Evolutionary conservation across 2,329 filamentous ascomycete species (phyloP).

Genomic region (Lasiodiplodia sp.): DNA sequence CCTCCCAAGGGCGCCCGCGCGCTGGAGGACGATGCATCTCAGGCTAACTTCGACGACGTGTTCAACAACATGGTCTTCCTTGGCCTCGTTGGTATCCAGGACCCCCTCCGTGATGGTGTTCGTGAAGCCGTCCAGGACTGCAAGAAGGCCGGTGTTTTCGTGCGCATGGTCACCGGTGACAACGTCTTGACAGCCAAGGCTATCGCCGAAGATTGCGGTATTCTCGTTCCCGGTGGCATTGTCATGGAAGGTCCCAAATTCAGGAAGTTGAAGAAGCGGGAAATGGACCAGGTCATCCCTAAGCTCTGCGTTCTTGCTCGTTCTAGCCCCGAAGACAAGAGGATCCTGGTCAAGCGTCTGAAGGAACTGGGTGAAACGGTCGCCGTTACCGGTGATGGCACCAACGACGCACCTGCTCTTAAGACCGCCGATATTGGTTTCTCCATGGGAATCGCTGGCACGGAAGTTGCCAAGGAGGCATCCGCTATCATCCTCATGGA

Average conservation of each 20-base stretch:
- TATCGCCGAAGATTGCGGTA: conserved; percentile 57
- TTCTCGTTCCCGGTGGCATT: conserved; percentile 46
- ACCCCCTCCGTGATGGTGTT: conserved; percentile 83
- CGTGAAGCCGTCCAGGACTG: conserved; percentile 59
- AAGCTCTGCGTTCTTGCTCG: conserved; percentile 72
- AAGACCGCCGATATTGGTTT: conserved; percentile 52
- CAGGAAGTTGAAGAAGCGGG: conserved; percentile 65
- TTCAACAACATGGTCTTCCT: conserved; percentile 76
- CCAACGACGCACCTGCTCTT: conserved; percentile 51
- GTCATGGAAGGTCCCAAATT: conserved; percentile 55
- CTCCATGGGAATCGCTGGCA: conserved; percentile 50
- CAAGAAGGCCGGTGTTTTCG: conserved; percentile 55
- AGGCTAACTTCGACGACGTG: conserved; percentile 71
- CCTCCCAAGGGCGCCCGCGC: conserved; percentile 71
- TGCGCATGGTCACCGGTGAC: conserved; percentile 59
- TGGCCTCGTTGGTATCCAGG: conserved; percentile 83
- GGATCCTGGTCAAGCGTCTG: conserved; percentile 68
- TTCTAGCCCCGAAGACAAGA: conserved; percentile 74
- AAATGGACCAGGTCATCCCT: conserved; percentile 64
- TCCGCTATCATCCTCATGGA: conserved; percentile 51
- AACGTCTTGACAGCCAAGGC: conserved; percentile 56
- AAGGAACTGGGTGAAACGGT: conserved; percentile 67
- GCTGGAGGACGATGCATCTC: conserved; percentile 66
- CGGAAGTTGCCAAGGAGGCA: conserved; percentile 51
- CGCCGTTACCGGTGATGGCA: conserved; percentile 51